Conservation (phyloP, 768 basidiomycete genomes). For the Austroboletus festivus region DNA sequence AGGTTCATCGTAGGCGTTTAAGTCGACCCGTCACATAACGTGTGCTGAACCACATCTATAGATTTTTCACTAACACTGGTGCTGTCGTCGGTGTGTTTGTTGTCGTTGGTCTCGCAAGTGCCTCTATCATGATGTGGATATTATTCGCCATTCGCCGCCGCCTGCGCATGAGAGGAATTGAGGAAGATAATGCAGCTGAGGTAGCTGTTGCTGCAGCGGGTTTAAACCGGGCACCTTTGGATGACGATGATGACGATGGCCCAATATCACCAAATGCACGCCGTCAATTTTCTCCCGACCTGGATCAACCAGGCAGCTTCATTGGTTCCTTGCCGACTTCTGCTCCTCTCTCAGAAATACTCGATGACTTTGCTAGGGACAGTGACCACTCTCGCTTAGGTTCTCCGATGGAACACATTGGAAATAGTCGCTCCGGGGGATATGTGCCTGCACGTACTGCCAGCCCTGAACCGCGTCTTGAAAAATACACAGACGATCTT, state of each 20-base stretch:
- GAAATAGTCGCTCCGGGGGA: constrained; percentile 28
- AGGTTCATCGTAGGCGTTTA: constrained; percentile 45
- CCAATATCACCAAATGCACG: constrained; percentile 16
- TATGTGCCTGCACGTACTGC: constrained; percentile 48
- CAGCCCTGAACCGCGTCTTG: constrained; percentile 41
- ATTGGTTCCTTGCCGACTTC: constrained; percentile 17
- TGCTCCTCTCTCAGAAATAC: constrained; percentile 36
- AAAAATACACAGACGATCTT: constrained; percentile 17
- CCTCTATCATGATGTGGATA: constrained; percentile 64
- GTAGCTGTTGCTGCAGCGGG: constrained; percentile 71
- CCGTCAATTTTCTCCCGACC: constrained; percentile 30
- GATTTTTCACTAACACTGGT: constrained; percentile 86
- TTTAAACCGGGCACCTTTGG: constrained; percentile 61
- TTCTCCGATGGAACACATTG: constrained; percentile 25
- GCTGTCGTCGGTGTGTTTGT: constrained; percentile 92
- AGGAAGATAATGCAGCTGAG: constrained; percentile 69
- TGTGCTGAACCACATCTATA: constrained; percentile 27
- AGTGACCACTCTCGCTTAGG: constrained; percentile 56
- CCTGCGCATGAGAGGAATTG: constrained; percentile 55
- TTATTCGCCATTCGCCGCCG: constrained; percentile 69
- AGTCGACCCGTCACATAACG: not conserved
- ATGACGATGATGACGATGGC: constrained; percentile 51
- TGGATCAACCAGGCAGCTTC: constrained; percentile 38
- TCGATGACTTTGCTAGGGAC: constrained; percentile 15
- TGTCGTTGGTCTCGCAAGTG: constrained; percentile 78